phyloP scores from a whole-genome alignment of 164 flowering plant species.

The Amborella trichopoda region DNA sequence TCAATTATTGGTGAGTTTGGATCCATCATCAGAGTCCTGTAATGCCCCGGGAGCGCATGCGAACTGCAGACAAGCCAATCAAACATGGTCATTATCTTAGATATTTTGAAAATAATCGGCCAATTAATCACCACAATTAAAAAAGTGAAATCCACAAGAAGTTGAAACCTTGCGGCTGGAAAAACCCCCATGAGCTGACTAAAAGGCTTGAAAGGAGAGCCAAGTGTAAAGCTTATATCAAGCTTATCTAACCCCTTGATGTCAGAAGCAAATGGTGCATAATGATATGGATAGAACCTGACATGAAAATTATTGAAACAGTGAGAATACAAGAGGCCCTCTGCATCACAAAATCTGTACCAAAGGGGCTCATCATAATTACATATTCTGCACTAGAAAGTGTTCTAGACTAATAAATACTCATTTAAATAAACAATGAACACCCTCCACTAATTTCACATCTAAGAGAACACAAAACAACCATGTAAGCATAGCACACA shows the following conservation, averaged over 20 bases:
- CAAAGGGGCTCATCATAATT: too few relatives aligned
- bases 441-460: too few relatives aligned
- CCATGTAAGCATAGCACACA: background rate
- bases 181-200: slow-evolving; percentile 92
- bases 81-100: background rate
- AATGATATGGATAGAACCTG: slow-evolving; percentile 98
- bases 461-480: background rate
- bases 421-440: too few relatives aligned
- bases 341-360: too few relatives aligned
- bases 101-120: background rate
- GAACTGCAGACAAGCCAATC: slow-evolving; percentile 36
- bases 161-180: slow-evolving; percentile 92
- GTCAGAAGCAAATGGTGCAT: slow-evolving; percentile 99
- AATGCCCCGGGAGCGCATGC: slow-evolving; percentile 85
- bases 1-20: slow-evolving; percentile 85
- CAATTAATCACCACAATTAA: background rate
- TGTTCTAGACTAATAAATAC: too few relatives aligned
- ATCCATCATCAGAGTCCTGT: slow-evolving; percentile 80
- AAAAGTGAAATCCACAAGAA: background rate
- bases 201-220: slow-evolving; percentile 92
- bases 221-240: slow-evolving; percentile 64
- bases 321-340: too few relatives aligned
- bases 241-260: slow-evolving; percentile 64
- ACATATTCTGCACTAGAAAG: background rate
- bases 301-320: too few relatives aligned